Percentiles rank a stretch among this genome's conserved stretches.
Evolutionary conservation across 2,329 filamentous ascomycete genomes (phyloP).

Genomic region (Gyromitra esculenta): DNA sequence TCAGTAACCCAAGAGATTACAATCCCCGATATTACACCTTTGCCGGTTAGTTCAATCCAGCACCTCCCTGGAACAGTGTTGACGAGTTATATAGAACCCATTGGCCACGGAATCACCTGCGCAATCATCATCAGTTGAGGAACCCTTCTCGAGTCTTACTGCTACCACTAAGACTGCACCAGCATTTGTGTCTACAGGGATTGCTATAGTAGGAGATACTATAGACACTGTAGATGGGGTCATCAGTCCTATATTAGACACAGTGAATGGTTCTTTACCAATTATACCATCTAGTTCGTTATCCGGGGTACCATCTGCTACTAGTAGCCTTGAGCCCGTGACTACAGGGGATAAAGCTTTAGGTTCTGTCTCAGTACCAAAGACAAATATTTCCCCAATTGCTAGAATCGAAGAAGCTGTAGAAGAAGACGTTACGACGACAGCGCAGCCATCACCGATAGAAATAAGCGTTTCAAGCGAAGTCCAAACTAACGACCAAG

Average conservation of each 20-base stretch:
- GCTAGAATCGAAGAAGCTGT: not conserved
- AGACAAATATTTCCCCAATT: not conserved
- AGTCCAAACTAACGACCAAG: not conserved
- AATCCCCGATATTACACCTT: not conserved
- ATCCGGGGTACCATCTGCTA: not conserved
- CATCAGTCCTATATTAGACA: not conserved
- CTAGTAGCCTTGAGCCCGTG: not conserved
- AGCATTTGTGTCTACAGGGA: not conserved
- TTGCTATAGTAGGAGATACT: not conserved
- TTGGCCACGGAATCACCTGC: not conserved
- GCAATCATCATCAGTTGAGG: not conserved
- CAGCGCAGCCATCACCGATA: conserved; percentile 2
- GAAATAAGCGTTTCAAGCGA: not conserved
- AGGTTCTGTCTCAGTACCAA: no score
- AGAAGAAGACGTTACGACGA: not conserved
- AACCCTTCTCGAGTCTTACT: not conserved
- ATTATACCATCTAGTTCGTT: not conserved
- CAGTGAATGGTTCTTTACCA: not conserved
- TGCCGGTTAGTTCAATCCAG: conserved; percentile 2
- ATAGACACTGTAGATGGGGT: not conserved
- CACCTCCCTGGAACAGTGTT: not conserved
- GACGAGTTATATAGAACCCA: conserved; percentile 12
- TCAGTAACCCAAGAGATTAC: not conserved
- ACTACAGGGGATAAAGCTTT: not conserved
- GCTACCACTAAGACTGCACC: not conserved